A percentile compares a stretch with the other conserved stretches of the same genome.
These are phyloP conservation scores for Debaryomyces sp. DNA, from an alignment of 1,139 yeast genomes.

Conservation along the genomic window DNA sequence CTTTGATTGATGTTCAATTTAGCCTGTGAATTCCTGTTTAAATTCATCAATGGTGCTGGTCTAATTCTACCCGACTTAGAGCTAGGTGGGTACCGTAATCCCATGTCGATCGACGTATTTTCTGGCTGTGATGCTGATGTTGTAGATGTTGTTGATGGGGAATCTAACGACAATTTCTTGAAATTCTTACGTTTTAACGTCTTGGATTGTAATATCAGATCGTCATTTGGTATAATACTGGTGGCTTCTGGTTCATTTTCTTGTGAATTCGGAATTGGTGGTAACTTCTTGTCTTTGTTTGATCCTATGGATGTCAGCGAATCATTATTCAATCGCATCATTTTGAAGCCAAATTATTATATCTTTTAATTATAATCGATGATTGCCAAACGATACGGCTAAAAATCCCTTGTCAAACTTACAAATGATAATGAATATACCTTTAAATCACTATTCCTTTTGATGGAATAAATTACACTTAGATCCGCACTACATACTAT, in stretches of 20 bases:
- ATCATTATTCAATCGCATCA: constrained; percentile 30
- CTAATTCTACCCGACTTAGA: constrained; percentile 20
- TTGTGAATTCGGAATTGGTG: constrained; percentile 37
- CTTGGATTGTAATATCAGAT: constrained; percentile 48
- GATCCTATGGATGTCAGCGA: constrained; percentile 31
- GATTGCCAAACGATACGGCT: background rate
- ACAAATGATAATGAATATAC: background rate
- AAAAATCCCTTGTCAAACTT: background rate
- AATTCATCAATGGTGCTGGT: constrained; percentile 28
- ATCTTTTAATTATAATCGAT: background rate
- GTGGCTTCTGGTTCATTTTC: constrained; percentile 10
- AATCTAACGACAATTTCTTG: constrained; percentile 63
- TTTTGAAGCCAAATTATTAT: constrained; percentile 10
- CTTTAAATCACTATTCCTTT: background rate
- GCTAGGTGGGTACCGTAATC: constrained; percentile 13
- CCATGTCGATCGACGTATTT: constrained; percentile 8
- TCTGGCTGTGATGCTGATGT: background rate
- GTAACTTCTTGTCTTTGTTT: constrained; percentile 39
- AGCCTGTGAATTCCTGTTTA: constrained; percentile 10
- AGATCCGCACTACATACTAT: constrained; percentile 1
- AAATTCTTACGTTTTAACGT: constrained; percentile 73
- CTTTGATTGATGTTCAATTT: constrained; percentile 21
- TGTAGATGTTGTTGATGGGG: constrained; percentile 14
- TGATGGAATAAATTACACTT: background rate
- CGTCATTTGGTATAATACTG: constrained; percentile 10